Percentiles rank a stretch among this genome's conserved stretches.
Conservation (phyloP, 2,329 filamentous ascomycete species). For the Diaporthe humulicola region DNA sequence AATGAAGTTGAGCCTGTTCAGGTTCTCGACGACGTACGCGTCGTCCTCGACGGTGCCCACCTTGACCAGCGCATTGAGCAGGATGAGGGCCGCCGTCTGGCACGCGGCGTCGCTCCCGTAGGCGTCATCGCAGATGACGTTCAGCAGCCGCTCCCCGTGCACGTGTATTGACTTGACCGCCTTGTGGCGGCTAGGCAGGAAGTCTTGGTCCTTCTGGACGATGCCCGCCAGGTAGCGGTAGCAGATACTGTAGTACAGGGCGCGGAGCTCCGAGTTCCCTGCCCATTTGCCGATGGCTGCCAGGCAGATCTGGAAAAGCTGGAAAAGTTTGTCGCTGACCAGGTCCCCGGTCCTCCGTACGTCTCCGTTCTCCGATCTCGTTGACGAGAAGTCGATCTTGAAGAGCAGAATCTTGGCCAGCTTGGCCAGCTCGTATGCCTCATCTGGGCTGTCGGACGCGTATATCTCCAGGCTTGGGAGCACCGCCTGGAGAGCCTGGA, state of each 20-base stretch:
- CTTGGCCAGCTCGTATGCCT: constrained; percentile 82
- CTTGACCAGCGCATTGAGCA: constrained; percentile 83
- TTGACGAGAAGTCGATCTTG: constrained; percentile 72
- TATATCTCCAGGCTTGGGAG: constrained; percentile 88
- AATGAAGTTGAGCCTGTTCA: constrained; percentile 91
- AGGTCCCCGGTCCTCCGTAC: constrained; percentile 71
- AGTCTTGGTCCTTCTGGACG: constrained; percentile 64
- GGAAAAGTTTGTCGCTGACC: constrained; percentile 89
- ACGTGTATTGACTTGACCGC: constrained; percentile 79
- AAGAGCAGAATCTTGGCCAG: constrained; percentile 81
- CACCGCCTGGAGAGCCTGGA: constrained; percentile 89
- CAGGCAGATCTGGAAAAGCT: constrained; percentile 90
- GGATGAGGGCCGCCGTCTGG: constrained; percentile 86
- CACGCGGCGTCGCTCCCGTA: constrained; percentile 86
- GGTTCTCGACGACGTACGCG: constrained; percentile 80
- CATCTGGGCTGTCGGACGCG: constrained; percentile 75
- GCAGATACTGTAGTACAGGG: constrained; percentile 92
- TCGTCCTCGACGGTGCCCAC: constrained; percentile 80
- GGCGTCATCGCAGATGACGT: constrained; percentile 92
- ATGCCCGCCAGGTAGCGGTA: constrained; percentile 86
- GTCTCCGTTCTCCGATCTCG: constrained; percentile 57
- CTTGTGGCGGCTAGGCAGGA: constrained; percentile 64
- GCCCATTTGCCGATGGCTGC: constrained; percentile 82
- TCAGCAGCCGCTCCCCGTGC: constrained; percentile 83
- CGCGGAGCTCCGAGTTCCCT: constrained; percentile 78